Evolutionary conservation across 305 asterid genomes (phyloP).

Genomic region (Solanum hybrid): DNA sequence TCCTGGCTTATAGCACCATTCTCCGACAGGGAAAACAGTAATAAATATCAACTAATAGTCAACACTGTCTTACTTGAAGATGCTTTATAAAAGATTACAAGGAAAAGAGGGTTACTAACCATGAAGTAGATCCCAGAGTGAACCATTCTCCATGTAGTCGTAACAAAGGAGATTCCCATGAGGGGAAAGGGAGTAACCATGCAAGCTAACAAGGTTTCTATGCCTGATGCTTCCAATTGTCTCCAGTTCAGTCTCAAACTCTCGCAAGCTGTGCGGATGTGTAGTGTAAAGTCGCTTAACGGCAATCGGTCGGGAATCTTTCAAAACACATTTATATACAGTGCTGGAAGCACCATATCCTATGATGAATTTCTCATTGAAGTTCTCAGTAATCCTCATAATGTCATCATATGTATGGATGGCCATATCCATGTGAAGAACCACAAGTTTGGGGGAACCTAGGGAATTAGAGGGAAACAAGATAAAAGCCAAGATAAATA

Average conservation of each 20-base stretch:
- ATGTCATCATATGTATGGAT: constrained; percentile 89
- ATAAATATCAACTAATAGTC: neutral
- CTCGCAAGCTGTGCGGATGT: constrained; percentile 46
- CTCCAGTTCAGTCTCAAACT: constrained; percentile 89
- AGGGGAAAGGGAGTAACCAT: constrained; percentile 82
- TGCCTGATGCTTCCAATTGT: constrained; percentile 89
- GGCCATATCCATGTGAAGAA: constrained; percentile 96
- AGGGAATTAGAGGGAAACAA: neutral
- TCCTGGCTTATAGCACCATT: neutral
- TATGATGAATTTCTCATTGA: constrained; percentile 77
- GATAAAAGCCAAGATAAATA: neutral
- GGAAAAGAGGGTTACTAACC: constrained; percentile 32
- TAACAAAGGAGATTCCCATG: constrained; percentile 88
- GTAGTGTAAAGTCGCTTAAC: constrained; percentile 84
- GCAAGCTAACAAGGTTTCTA: constrained; percentile 89
- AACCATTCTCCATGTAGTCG: constrained; percentile 95
- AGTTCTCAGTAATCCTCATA: constrained; percentile 82
- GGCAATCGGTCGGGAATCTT: constrained; percentile 87
- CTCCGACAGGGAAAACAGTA: neutral
- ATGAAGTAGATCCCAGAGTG: constrained; percentile 99
- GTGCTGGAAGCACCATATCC: constrained; percentile 98
- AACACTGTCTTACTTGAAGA: neutral
- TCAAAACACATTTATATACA: constrained; percentile 80
- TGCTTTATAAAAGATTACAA: neutral
- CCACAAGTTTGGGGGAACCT: constrained; percentile 75